Evolutionary conservation across 257 asterid species (phyloP).

Genomic region (Solanum dulcamara): DNA sequence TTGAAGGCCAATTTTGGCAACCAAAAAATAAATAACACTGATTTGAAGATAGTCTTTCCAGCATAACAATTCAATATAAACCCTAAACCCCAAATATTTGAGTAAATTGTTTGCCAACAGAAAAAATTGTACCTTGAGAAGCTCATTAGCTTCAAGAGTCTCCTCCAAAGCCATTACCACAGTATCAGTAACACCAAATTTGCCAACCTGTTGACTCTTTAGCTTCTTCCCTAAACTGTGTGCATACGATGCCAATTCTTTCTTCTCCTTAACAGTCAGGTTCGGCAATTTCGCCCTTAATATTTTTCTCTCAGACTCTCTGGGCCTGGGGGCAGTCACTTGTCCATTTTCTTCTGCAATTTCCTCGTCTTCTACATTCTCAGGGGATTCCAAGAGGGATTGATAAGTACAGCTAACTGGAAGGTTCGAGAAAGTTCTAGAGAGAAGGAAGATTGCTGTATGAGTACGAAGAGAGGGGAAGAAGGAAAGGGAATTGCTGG

Average conservation of each 20-base stretch:
- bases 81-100: neutral
- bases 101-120: neutral
- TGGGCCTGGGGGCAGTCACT: neutral
- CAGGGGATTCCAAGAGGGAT: conserved; percentile 8
- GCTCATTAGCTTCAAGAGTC: conserved; percentile 90
- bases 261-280: conserved; percentile 72
- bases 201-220: conserved; percentile 85
- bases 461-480: conserved; percentile 9
- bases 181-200: conserved; percentile 73
- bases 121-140: conserved; percentile 51
- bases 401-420: neutral
- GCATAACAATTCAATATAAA: neutral
- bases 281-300: conserved; percentile 21
- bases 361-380: conserved; percentile 13
- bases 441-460: neutral
- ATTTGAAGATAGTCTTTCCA: neutral
- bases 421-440: conserved; percentile 10
- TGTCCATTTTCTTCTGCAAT: conserved; percentile 10
- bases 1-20: neutral
- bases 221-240: conserved; percentile 84
- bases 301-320: neutral
- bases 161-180: conserved; percentile 63
- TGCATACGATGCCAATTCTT: conserved; percentile 71
- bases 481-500: neutral
- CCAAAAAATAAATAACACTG: neutral